Evolutionary conservation across 768 basidiomycete genomes (phyloP).

Genomic region (Lactifluus piperatus): DNA sequence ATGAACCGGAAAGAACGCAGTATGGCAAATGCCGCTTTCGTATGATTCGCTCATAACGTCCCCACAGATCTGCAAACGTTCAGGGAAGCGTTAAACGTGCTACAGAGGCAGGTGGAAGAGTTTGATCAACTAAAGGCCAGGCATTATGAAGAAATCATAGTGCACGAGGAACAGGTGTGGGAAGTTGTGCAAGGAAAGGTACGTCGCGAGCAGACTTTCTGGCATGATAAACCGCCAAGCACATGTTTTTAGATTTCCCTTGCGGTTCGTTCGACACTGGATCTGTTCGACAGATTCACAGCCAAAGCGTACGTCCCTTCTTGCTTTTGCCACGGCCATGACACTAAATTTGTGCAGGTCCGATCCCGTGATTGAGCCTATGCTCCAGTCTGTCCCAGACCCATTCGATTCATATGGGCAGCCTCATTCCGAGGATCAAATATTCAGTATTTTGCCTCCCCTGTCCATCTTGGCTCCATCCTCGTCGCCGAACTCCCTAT

Average conservation of each 20-base stretch:
- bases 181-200: constrained; percentile 83
- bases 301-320: constrained; percentile 63
- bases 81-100: constrained; percentile 67
- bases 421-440: constrained; percentile 79
- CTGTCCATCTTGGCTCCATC: constrained; percentile 61
- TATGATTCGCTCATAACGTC: neutral
- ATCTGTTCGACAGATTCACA: constrained; percentile 82
- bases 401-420: constrained; percentile 91
- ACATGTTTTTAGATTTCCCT: constrained; percentile 49
- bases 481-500: constrained; percentile 51
- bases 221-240: neutral
- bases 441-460: constrained; percentile 88
- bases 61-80: constrained; percentile 79
- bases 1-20: constrained; percentile 83
- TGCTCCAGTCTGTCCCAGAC: constrained; percentile 85
- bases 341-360: constrained; percentile 39
- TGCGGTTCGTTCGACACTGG: constrained; percentile 83
- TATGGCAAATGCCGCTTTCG: constrained; percentile 31
- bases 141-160: constrained; percentile 84
- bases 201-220: constrained; percentile 10
- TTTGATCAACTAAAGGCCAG: constrained; percentile 75
- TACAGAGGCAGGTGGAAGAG: constrained; percentile 88
- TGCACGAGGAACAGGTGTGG: constrained; percentile 96
- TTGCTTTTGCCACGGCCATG: constrained; percentile 13
- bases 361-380: constrained; percentile 84